These are phyloP conservation scores for Sordariomycetes sp. DNA, from an alignment of 2,329 filamentous ascomycete genomes.

Conservation along the genomic window DNA sequence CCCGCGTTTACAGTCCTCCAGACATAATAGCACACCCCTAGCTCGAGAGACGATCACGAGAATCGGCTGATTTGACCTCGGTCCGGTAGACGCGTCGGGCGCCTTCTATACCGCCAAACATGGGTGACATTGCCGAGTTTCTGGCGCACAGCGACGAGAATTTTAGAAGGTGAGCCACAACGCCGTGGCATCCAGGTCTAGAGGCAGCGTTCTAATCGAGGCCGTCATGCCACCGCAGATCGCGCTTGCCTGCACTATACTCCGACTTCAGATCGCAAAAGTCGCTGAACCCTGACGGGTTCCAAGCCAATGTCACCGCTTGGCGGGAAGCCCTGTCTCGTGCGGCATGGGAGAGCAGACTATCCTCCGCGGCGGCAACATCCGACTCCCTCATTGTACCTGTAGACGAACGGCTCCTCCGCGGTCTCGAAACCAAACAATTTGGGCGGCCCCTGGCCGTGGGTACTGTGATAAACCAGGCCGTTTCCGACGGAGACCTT, in stretches of 20 bases:
- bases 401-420: slow-evolving; percentile 53
- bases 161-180: slow-evolving; percentile 40
- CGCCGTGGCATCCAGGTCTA: not conserved
- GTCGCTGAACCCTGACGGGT: slow-evolving; percentile 74
- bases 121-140: slow-evolving; percentile 60
- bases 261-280: slow-evolving; percentile 72
- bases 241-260: slow-evolving; percentile 75
- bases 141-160: slow-evolving; percentile 49
- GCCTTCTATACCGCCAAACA: slow-evolving; percentile 18
- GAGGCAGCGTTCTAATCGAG: not conserved
- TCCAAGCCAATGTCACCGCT: slow-evolving; percentile 65
- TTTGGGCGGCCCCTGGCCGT: slow-evolving; percentile 75
- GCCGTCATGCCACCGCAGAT: slow-evolving; percentile 32
- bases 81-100: not conserved
- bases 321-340: slow-evolving; percentile 69
- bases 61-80: slow-evolving; percentile 11
- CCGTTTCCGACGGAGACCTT: slow-evolving; percentile 57
- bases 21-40: not conserved
- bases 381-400: slow-evolving; percentile 40
- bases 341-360: slow-evolving; percentile 52
- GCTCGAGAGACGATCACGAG: slow-evolving; percentile 9
- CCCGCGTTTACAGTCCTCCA: not conserved
- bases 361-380: slow-evolving; percentile 26
- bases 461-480: slow-evolving; percentile 67
- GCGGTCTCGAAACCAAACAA: slow-evolving; percentile 62